A percentile compares a stretch with the other conserved stretches of the same genome.
phyloP scores from a whole-genome alignment of 2,329 filamentous ascomycete genomes.

The Venturia carpophila region DNA sequence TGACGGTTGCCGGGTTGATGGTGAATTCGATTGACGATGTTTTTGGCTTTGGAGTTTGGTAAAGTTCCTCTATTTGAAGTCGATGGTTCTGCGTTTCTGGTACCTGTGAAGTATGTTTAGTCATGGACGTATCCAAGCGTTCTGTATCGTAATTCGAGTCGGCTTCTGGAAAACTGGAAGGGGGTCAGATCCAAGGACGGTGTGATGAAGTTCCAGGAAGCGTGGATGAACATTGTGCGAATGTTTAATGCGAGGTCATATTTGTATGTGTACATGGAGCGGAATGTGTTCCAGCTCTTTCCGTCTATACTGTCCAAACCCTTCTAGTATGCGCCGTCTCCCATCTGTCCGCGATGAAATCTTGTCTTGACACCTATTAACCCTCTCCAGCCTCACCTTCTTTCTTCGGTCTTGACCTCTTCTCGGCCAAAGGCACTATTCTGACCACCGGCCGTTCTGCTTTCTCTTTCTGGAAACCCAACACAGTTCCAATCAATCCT shows the following conservation, averaged over 20 bases:
- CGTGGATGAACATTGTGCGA: neutral
- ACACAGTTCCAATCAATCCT: constrained; percentile 65
- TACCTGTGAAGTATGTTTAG: too few relatives aligned
- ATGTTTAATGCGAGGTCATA: neutral
- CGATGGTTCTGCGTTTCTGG: too few relatives aligned
- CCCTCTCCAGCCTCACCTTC: neutral
- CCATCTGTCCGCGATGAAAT: neutral
- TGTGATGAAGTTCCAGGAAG: neutral
- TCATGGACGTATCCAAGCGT: too few relatives aligned
- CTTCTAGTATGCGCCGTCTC: neutral
- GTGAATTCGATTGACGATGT: too few relatives aligned
- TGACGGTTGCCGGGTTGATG: too few relatives aligned
- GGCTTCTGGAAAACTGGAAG: neutral
- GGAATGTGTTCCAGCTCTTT: neutral
- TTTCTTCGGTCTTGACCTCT: constrained; percentile 1
- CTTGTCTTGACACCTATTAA: neutral
- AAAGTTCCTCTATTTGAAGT: too few relatives aligned
- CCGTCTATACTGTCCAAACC: neutral
- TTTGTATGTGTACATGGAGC: neutral
- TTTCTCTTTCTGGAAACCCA: constrained; percentile 49
- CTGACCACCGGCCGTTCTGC: constrained; percentile 11
- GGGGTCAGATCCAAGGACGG: neutral
- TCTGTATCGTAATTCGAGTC: too few relatives aligned
- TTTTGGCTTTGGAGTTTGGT: too few relatives aligned
- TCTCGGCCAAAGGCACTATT: constrained; percentile 7